A percentile compares a stretch with the other conserved stretches of the same genome.
These are phyloP conservation scores for Chaetomium strumarium DNA, from an alignment of 2,329 filamentous ascomycete genomes.

Conservation along the genomic window DNA sequence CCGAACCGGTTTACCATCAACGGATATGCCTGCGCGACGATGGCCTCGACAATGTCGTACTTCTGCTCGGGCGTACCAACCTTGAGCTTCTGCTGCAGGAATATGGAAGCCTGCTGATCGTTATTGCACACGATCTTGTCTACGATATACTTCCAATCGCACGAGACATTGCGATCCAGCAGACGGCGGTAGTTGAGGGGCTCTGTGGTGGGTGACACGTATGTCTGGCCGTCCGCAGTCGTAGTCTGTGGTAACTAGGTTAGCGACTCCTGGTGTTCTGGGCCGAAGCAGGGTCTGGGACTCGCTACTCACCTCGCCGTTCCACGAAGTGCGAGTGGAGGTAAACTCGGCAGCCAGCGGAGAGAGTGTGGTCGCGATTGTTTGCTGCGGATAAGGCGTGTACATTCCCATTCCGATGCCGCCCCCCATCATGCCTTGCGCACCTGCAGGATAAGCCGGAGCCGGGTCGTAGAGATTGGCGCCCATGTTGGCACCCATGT, in stretches of 20 bases:
- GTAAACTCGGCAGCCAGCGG: constrained; percentile 72
- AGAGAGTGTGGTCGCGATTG: constrained; percentile 61
- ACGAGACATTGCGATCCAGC: constrained; percentile 90
- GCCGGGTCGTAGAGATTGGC: constrained; percentile 27
- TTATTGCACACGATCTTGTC: constrained; percentile 99
- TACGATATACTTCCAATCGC: constrained; percentile 99
- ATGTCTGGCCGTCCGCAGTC: constrained; percentile 62
- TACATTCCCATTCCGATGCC: constrained; percentile 40
- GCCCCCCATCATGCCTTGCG: constrained; percentile 30
- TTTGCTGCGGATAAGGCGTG: constrained; percentile 48
- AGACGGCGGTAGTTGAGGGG: constrained; percentile 94
- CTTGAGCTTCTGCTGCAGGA: constrained; percentile 98
- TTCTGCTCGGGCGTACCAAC: constrained; percentile 93
- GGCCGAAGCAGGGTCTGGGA: neutral
- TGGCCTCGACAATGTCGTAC: constrained; percentile 93
- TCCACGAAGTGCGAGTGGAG: constrained; percentile 47
- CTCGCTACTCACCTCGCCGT: constrained; percentile 42
- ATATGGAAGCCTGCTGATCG: constrained; percentile 97
- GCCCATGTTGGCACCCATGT: constrained; percentile 24
- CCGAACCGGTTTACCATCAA: constrained; percentile 98
- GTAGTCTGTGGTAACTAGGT: constrained; percentile 26
- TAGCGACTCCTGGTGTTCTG: constrained; percentile 1
- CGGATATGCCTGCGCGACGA: constrained; percentile 88
- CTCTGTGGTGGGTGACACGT: constrained; percentile 72
- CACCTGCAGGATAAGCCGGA: constrained; percentile 21